Percentiles rank a stretch among this genome's conserved stretches.
These are phyloP conservation scores for Kodamaea kaohsiungensis DNA, from an alignment of 805 yeast species.

Conservation along the genomic window DNA sequence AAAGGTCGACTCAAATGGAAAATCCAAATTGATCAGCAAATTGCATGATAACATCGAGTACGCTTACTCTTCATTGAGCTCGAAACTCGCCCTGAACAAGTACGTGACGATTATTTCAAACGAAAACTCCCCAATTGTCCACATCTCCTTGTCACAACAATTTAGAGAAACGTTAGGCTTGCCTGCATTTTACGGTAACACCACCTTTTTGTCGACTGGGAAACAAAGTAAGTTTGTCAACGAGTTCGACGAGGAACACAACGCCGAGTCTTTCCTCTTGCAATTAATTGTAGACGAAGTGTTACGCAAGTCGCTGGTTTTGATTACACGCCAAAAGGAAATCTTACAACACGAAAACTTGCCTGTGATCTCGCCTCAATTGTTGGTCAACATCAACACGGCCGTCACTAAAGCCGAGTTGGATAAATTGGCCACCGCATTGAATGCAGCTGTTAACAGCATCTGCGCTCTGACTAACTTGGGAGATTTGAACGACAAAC, in stretches of 20 bases:
- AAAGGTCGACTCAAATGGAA: constrained; percentile 28
- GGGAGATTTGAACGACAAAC: constrained; percentile 26
- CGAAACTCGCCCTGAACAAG: constrained; percentile 33
- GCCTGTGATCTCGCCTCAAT: constrained; percentile 48
- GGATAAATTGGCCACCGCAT: constrained; percentile 21
- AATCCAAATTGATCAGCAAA: constrained; percentile 30
- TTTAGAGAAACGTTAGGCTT: constrained; percentile 46
- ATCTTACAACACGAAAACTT: constrained; percentile 73
- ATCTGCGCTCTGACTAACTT: constrained; percentile 27
- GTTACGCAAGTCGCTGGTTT: constrained; percentile 50
- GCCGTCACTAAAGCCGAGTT: constrained; percentile 32
- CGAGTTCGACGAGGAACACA: constrained; percentile 43
- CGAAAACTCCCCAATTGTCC: constrained; percentile 65
- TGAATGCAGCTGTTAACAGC: constrained; percentile 22
- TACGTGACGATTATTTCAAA: constrained; percentile 57
- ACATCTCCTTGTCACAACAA: constrained; percentile 56
- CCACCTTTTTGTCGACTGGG: constrained; percentile 43
- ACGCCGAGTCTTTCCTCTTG: constrained; percentile 59
- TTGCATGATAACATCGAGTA: constrained; percentile 43
- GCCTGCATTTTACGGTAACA: constrained; percentile 53
- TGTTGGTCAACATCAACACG: constrained; percentile 32
- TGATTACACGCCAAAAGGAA: constrained; percentile 63
- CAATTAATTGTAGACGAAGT: constrained; percentile 65
- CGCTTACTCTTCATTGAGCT: constrained; percentile 43
- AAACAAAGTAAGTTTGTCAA: constrained; percentile 44